phyloP scores from a whole-genome alignment of 768 basidiomycete species.

The Stropharia rugosoannulata region DNA sequence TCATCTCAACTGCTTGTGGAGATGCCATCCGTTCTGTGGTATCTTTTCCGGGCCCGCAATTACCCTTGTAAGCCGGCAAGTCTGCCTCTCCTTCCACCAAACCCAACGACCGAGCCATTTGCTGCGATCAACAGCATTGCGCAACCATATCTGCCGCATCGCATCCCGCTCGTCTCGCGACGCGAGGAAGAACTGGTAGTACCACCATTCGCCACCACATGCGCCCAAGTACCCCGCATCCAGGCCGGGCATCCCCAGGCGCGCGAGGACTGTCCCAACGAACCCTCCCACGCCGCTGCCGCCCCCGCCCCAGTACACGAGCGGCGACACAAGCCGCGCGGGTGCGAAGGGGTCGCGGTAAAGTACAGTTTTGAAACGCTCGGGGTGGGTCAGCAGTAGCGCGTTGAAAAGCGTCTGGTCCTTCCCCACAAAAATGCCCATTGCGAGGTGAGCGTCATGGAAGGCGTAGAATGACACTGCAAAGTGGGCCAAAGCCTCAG shows the following conservation, averaged over 20 bases:
- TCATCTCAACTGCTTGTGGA: too few species aligned
- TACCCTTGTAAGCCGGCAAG: too few species aligned
- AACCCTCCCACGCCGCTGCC: too few species aligned
- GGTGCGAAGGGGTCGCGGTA: slow-evolving; percentile 21
- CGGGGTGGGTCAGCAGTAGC: slow-evolving; percentile 38
- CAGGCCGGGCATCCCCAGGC: slow-evolving; percentile 2
- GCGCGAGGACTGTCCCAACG: too few species aligned
- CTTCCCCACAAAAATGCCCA: slow-evolving; percentile 53
- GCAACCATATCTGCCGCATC: slow-evolving; percentile 24
- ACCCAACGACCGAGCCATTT: too few species aligned
- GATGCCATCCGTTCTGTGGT: too few species aligned
- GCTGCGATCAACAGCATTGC: too few species aligned
- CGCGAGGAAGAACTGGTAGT: slow-evolving; percentile 53
- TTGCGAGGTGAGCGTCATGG: slow-evolving; percentile 48
- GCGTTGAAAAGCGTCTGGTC: slow-evolving; percentile 54
- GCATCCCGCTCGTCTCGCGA: slow-evolving; percentile 14
- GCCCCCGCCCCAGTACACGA: too few species aligned
- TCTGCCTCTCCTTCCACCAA: too few species aligned
- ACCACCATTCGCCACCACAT: slow-evolving; percentile 46
- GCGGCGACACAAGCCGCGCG: too few species aligned
- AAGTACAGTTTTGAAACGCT: slow-evolving; percentile 43
- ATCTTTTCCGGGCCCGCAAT: too few species aligned
- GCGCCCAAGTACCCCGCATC: slow-evolving; percentile 31
- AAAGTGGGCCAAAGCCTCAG: slow-evolving; percentile 45
- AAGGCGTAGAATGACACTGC: slow-evolving; percentile 43